These are phyloP conservation scores for Claviceps sp. DNA, from an alignment of 2,329 filamentous ascomycete genomes.

Conservation along the genomic window DNA sequence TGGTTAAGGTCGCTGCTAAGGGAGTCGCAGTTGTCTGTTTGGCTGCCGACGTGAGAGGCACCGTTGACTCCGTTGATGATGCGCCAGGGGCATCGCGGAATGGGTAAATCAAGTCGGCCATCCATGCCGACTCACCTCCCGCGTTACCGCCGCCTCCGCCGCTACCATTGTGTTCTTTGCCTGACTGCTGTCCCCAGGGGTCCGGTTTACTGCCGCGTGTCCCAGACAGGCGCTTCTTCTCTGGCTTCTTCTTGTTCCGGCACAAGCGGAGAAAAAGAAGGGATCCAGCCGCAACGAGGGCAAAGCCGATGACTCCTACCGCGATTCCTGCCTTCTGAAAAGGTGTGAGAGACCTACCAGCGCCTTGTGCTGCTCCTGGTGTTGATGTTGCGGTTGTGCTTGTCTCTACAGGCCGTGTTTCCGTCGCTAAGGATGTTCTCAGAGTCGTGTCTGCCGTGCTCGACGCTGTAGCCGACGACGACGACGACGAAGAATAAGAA, in stretches of 20 bases:
- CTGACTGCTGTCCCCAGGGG: slow-evolving; percentile 22
- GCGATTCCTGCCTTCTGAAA: slow-evolving; percentile 45
- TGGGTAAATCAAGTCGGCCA: slow-evolving; percentile 12
- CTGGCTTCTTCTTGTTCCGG: slow-evolving; percentile 27
- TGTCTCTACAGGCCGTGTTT: slow-evolving; percentile 3
- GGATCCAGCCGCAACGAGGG: slow-evolving; percentile 33
- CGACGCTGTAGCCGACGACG: background rate
- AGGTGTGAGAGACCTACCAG: slow-evolving; percentile 15
- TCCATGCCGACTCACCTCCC: slow-evolving; percentile 12
- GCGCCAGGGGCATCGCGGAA: slow-evolving; percentile 10
- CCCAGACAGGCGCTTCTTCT: background rate
- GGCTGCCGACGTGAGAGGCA: background rate
- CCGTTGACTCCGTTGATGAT: background rate
- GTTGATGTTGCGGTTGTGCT: background rate
- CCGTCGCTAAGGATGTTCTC: slow-evolving; percentile 1
- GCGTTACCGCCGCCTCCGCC: background rate
- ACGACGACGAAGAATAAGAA: background rate
- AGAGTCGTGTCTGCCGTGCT: background rate
- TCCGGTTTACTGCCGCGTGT: slow-evolving; percentile 14
- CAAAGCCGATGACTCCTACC: slow-evolving; percentile 37
- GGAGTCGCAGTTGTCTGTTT: background rate
- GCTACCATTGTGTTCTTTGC: slow-evolving; percentile 12
- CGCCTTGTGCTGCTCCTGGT: slow-evolving; percentile 7
- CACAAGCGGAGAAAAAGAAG: slow-evolving; percentile 30
- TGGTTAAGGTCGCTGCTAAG: background rate